Percentiles rank a stretch among this genome's conserved stretches.
Conservation (phyloP, 257 asterid species). For the Nemophila menziesii region DNA sequence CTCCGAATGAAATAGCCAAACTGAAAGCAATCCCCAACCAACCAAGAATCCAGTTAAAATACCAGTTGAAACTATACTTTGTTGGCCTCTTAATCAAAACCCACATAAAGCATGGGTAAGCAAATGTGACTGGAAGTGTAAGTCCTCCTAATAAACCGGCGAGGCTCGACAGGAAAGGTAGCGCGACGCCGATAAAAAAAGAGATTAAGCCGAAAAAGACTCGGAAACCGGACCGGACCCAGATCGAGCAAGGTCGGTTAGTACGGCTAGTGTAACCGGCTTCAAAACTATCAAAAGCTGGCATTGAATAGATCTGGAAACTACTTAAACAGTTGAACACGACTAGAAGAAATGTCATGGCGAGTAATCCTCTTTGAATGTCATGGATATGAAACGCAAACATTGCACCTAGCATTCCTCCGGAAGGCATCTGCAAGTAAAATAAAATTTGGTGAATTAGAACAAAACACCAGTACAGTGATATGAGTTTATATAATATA, state of each 20-base stretch:
- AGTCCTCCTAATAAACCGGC: constrained; percentile 97
- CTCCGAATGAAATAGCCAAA: constrained; percentile 88
- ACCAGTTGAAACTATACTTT: constrained; percentile 80
- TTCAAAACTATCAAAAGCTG: constrained; percentile 91
- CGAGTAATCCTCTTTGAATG: constrained; percentile 73
- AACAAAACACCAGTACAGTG: neutral
- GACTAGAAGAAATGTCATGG: constrained; percentile 73
- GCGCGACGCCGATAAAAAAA: constrained; percentile 80
- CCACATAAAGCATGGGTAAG: constrained; percentile 99
- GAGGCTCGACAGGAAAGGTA: constrained; percentile 88
- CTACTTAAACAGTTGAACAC: constrained; percentile 99
- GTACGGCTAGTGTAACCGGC: constrained; percentile 91
- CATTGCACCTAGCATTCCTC: constrained; percentile 74
- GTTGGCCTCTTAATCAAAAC: constrained; percentile 67
- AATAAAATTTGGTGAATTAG: neutral
- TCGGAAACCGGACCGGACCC: constrained; percentile 97
- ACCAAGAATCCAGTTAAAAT: constrained; percentile 73
- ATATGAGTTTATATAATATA: no score
- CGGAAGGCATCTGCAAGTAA: constrained; percentile 80
- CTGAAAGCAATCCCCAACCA: constrained; percentile 91
- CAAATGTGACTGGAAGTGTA: constrained; percentile 92
- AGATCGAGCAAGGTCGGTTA: constrained; percentile 81
- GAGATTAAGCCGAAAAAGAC: constrained; percentile 74
- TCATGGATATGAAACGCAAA: constrained; percentile 74
- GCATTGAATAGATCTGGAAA: constrained; percentile 98